These are phyloP conservation scores for Pyrenula massariospora DNA, from an alignment of 495 filamentous ascomycete genomes.

Conservation along the genomic window DNA sequence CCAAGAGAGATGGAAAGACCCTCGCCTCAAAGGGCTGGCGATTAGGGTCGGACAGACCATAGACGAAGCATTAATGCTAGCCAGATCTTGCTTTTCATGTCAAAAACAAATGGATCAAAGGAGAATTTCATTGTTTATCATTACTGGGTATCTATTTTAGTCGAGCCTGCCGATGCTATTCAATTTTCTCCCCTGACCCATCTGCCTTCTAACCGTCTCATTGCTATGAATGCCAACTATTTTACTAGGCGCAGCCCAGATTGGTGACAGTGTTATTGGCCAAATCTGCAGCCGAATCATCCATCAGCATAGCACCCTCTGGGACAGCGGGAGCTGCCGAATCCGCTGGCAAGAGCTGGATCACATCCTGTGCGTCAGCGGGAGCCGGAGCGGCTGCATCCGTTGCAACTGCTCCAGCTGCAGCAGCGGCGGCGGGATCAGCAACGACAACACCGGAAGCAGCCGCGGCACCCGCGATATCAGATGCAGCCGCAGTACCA, in stretches of 20 bases:
- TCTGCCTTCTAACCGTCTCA: too few species aligned
- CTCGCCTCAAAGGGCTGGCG: too few species aligned
- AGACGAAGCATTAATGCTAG: too few species aligned
- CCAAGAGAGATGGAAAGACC: too few species aligned
- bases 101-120: too few species aligned
- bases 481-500: not conserved
- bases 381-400: too few species aligned
- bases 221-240: too few species aligned
- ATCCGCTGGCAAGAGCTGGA: not conserved
- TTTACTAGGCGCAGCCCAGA: not conserved
- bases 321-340: not conserved
- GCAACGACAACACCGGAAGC: not conserved
- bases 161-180: not conserved
- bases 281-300: not conserved
- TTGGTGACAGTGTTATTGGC: not conserved
- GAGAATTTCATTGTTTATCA: too few species aligned
- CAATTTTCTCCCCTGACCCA: not conserved
- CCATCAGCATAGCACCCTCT: not conserved
- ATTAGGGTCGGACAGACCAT: too few species aligned
- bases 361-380: not conserved
- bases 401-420: not conserved
- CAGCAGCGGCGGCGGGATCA: not conserved
- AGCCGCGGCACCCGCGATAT: not conserved
- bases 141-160: not conserved
- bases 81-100: too few species aligned